A percentile compares a stretch with the other conserved stretches of the same genome.
These are phyloP conservation scores for Hypoxylon lienhwacheense DNA, from an alignment of 495 filamentous ascomycete genomes.

Conservation along the genomic window DNA sequence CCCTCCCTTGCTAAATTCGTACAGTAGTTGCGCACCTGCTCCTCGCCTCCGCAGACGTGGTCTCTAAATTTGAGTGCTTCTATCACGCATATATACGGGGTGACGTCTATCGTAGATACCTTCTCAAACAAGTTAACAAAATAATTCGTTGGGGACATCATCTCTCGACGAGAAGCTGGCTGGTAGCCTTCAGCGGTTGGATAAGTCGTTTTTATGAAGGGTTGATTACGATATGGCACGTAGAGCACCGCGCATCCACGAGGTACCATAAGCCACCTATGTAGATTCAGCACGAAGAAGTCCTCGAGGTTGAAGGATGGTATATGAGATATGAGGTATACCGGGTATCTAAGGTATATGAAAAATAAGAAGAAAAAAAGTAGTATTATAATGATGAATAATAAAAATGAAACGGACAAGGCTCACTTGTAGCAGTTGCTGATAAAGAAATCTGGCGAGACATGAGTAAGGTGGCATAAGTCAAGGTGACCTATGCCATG, in stretches of 20 bases:
- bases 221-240: conserved; percentile 71
- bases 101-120: conserved; percentile 69
- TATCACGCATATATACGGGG: conserved; percentile 64
- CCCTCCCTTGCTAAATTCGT: conserved; percentile 57
- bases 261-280: conserved; percentile 81
- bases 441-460: conserved; percentile 76
- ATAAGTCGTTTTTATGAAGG: conserved; percentile 68
- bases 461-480: conserved; percentile 55
- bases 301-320: conserved; percentile 55
- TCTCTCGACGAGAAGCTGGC: conserved; percentile 16
- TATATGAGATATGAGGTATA: background rate
- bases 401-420: conserved; percentile 51
- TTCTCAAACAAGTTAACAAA: conserved; percentile 72
- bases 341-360: too few relatives aligned
- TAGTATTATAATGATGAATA: too few relatives aligned
- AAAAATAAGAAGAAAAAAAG: too few relatives aligned
- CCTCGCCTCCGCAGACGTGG: conserved; percentile 73
- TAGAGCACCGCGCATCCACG: conserved; percentile 75
- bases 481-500: conserved; percentile 75
- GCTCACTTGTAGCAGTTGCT: conserved; percentile 85
- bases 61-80: conserved; percentile 68
- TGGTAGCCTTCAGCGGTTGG: conserved; percentile 65
- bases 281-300: conserved; percentile 58
- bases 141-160: conserved; percentile 26
- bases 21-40: conserved; percentile 62